These are phyloP conservation scores for Rhizopus microsporus DNA, from an alignment of 371 early-diverging fungal genomes.

Conservation along the genomic window DNA sequence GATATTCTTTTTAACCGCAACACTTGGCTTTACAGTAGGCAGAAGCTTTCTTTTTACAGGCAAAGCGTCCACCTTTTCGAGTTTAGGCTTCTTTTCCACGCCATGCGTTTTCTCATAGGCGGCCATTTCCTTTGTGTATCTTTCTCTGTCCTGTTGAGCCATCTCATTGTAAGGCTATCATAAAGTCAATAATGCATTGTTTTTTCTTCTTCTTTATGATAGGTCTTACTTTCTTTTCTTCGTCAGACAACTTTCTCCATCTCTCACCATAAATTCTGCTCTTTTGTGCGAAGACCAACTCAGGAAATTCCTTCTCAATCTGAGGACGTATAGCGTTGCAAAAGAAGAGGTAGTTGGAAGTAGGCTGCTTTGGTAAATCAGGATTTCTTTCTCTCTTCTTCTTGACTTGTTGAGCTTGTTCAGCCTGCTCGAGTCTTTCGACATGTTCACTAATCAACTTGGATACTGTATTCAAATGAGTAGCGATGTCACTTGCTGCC, in stretches of 20 bases:
- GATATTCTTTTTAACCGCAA: too few relatives aligned
- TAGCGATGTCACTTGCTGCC: too few relatives aligned
- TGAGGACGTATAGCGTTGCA: constrained; percentile 10
- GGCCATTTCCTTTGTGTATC: constrained; percentile 6
- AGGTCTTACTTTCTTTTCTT: constrained; percentile 13
- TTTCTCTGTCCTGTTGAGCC: constrained; percentile 18
- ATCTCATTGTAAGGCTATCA: constrained; percentile 14
- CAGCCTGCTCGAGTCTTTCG: too few relatives aligned
- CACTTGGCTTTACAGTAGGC: constrained; percentile 24
- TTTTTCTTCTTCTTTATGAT: background rate
- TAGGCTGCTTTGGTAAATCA: constrained; percentile 19
- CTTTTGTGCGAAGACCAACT: constrained; percentile 12
- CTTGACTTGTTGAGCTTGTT: background rate
- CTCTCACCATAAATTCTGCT: constrained; percentile 15
- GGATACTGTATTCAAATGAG: too few relatives aligned
- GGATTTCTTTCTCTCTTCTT: constrained; percentile 16
- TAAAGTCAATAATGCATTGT: background rate
- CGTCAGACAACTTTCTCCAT: constrained; percentile 16
- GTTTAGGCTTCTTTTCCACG: constrained; percentile 11
- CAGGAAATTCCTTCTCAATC: constrained; percentile 10
- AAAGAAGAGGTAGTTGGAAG: constrained; percentile 16
- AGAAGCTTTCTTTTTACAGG: constrained; percentile 61
- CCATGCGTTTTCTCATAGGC: constrained; percentile 8
- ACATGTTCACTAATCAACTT: too few relatives aligned
- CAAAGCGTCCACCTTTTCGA: constrained; percentile 32